Percentiles rank a stretch among this genome's conserved stretches.
Evolutionary conservation across 352 stramenopile species (phyloP).

Genomic region (Globisporangium alternatum): DNA sequence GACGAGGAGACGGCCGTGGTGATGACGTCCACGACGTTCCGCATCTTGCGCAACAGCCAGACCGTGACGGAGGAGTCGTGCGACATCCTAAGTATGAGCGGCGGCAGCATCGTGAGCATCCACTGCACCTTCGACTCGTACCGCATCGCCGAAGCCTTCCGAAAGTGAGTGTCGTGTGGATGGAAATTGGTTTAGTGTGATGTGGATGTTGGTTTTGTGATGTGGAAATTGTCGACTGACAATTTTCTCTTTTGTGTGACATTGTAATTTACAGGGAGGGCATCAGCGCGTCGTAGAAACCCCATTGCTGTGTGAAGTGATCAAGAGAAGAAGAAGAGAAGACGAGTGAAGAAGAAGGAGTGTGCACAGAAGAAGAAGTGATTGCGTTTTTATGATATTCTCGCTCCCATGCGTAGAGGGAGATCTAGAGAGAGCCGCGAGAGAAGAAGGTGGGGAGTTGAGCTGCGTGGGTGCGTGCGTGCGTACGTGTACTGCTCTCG

Average conservation of each 20-base stretch:
- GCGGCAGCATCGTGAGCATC: constrained; percentile 74
- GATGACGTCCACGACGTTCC: constrained; percentile 86
- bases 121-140: constrained; percentile 88
- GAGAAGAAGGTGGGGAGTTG: constrained; percentile 8
- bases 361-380: constrained; percentile 14
- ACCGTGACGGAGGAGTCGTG: constrained; percentile 85
- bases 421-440: constrained; percentile 7
- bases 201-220: background rate
- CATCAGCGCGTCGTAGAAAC: constrained; percentile 68
- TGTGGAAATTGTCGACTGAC: background rate
- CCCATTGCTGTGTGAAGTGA: background rate
- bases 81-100: constrained; percentile 78
- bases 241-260: constrained; percentile 5
- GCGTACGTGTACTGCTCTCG: constrained; percentile 9
- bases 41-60: constrained; percentile 85
- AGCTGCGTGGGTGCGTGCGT: constrained; percentile 5
- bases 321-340: background rate
- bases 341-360: background rate
- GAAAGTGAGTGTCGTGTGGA: constrained; percentile 57
- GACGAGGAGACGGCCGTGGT: constrained; percentile 86
- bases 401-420: constrained; percentile 18
- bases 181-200: background rate
- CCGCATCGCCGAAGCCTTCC: constrained; percentile 78
- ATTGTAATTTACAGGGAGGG: constrained; percentile 44
- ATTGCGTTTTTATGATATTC: constrained; percentile 14